Evolutionary conservation across 495 filamentous ascomycete genomes (phyloP), one percentile per base, ranked within the genome.

Genomic region (Hypoxylon lenormandii): DNA sequence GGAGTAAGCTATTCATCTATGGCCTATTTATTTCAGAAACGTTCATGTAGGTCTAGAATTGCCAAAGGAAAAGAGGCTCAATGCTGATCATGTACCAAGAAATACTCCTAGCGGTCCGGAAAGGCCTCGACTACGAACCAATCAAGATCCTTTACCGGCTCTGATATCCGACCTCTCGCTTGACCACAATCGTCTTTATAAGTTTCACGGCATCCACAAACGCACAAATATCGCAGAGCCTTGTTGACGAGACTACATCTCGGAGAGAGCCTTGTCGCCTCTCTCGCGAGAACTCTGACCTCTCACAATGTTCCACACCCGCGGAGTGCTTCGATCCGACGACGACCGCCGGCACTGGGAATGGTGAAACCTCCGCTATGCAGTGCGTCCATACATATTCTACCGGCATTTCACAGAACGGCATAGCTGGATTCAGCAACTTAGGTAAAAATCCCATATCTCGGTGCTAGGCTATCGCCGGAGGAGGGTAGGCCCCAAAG

Each of bases 41-140:
- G 5, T 2, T 53, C 2, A 12, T 38, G 50, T 38, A 38, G 10
- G 22, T 15, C 48, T 26, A 42, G 21, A 23, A 51, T 49, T 48
- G 18, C 12, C 42, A 30, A 50, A 13, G 36, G 26, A 53, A 43
- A 13, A 69, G 58, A 63, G 66, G 66, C 66, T 69, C 66, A 59
- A 69, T 42, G 59, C 54, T 63, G 64, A 62, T 68, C 57, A 45
- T 55, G 48, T 67, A 61, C 56, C 15, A 66, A 26, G 18, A 47
- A 59, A 38, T 4, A 66, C 52, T 66, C 53, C 54, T 66, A 37
- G 54, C 38, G 53, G 30, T 54, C 53, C 46, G 53, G 7, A 3
- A 16, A 53, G 48, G 57, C 53, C 45, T 66, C 40, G 47, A 36
- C 26, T 33, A 21, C 19, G 18, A 46, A 37, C 54, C 63, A 66